Conservation (phyloP, 202 grass and related monocot genomes). For the Elaeis oleifera region DNA sequence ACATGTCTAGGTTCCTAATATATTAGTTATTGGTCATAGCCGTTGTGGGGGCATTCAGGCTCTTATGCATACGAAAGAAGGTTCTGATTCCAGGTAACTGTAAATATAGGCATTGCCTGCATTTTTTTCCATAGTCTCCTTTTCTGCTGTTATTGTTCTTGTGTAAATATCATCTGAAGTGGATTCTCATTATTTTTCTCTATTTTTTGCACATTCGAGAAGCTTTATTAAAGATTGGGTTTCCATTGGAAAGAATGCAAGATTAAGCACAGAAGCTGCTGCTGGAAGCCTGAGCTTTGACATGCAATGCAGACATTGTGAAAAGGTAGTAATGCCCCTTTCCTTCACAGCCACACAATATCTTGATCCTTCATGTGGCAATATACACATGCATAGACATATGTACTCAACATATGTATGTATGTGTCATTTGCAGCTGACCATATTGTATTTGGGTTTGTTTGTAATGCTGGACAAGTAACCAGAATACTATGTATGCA, state of each 20-base stretch:
- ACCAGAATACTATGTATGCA: too few relatives aligned
- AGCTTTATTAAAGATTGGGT: constrained; percentile 83
- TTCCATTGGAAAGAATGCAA: constrained; percentile 70
- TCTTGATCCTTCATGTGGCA: neutral
- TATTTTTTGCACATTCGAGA: constrained; percentile 21
- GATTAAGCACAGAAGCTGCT: constrained; percentile 83
- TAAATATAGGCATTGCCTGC: neutral
- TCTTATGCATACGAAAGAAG: constrained; percentile 80
- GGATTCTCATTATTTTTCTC: constrained; percentile 20
- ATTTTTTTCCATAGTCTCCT: too few relatives aligned
- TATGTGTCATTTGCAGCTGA: too few relatives aligned
- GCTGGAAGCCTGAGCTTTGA: constrained; percentile 84
- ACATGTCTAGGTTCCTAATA: constrained; percentile 55
- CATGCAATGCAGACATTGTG: constrained; percentile 79
- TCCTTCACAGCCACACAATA: neutral
- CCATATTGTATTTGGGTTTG: too few relatives aligned
- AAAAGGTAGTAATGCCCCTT: constrained; percentile 47
- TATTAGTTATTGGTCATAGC: constrained; percentile 85
- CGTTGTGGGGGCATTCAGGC: constrained; percentile 89
- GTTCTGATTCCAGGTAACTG: constrained; percentile 43
- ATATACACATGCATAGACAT: too few relatives aligned
- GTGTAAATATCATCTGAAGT: constrained; percentile 8
- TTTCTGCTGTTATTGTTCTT: constrained; percentile 1
- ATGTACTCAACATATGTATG: too few relatives aligned
- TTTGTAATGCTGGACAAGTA: too few relatives aligned